Conservation (phyloP, 768 basidiomycete genomes). For the Hortiboletus campestris region DNA sequence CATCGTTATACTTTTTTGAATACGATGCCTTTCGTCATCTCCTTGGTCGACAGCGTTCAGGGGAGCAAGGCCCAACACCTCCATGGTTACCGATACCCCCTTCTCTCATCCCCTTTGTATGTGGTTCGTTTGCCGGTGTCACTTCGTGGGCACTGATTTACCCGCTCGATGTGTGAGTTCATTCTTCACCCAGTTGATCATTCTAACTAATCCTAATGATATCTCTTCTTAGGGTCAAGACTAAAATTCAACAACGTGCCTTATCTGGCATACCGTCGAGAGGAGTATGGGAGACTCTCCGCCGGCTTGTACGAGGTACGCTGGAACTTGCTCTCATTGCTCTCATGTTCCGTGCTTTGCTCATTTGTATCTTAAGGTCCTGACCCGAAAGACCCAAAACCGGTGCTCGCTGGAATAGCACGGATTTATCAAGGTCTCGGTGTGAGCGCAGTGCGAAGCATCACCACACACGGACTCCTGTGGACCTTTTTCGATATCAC, state of each 20-base stretch:
- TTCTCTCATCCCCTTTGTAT: constrained; percentile 84
- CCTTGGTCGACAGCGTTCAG: constrained; percentile 71
- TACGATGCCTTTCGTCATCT: constrained; percentile 91
- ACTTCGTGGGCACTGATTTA: constrained; percentile 90
- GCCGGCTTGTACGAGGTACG: constrained; percentile 77
- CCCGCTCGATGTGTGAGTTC: constrained; percentile 84
- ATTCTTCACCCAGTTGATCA: neutral
- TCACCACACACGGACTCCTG: constrained; percentile 89
- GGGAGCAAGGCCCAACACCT: constrained; percentile 82
- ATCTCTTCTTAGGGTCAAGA: constrained; percentile 66
- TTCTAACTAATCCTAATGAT: neutral
- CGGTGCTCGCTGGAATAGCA: constrained; percentile 70
- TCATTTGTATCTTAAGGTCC: constrained; percentile 49
- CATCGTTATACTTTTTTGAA: constrained; percentile 89
- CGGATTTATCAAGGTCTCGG: constrained; percentile 93
- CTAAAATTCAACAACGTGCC: constrained; percentile 92
- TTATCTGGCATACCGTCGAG: constrained; percentile 76
- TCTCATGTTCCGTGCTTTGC: neutral
- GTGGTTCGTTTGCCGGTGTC: constrained; percentile 88
- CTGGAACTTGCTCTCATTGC: neutral
- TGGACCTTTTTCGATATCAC: constrained; percentile 93
- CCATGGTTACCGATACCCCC: constrained; percentile 79
- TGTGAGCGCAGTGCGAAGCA: constrained; percentile 87
- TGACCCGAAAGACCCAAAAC: constrained; percentile 74
- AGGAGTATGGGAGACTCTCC: constrained; percentile 69